These are phyloP conservation scores for Ganoderma lingzhi DNA, from an alignment of 1,284 basidiomycete genomes.

Conservation along the genomic window DNA sequence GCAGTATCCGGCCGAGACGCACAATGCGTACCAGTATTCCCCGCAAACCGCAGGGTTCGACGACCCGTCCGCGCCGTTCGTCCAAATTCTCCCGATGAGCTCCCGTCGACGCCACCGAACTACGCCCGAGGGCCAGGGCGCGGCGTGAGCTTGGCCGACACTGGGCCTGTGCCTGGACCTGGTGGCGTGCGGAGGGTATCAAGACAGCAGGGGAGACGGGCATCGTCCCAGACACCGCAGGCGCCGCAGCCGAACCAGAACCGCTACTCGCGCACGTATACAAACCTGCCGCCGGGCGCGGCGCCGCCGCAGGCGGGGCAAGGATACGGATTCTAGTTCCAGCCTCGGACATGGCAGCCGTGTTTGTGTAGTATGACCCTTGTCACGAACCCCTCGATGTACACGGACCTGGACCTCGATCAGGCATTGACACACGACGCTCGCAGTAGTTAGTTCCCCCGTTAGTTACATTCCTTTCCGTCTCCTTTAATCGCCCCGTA, in stretches of 20 bases:
- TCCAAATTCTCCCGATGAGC: constrained; percentile 47
- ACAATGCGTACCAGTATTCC: constrained; percentile 56
- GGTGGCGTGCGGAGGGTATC: constrained; percentile 80
- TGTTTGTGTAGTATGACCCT: constrained; percentile 22
- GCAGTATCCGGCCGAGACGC: constrained; percentile 58
- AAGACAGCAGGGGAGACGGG: constrained; percentile 56
- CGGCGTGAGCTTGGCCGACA: constrained; percentile 73
- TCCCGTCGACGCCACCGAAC: constrained; percentile 30
- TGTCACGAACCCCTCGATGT: constrained; percentile 29
- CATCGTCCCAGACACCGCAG: constrained; percentile 65
- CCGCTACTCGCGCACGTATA: constrained; percentile 68
- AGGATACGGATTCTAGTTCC: constrained; percentile 38
- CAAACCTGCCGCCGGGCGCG: constrained; percentile 74
- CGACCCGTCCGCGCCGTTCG: constrained; percentile 46
- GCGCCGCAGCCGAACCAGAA: constrained; percentile 66
- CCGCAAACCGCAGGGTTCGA: constrained; percentile 48
- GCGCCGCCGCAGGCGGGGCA: constrained; percentile 65
- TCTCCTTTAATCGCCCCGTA: neutral
- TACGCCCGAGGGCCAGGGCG: constrained; percentile 53
- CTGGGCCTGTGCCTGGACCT: constrained; percentile 80
- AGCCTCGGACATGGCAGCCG: neutral
- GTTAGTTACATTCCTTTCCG: constrained; percentile 20
- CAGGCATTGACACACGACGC: constrained; percentile 17
- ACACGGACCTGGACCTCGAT: constrained; percentile 31
- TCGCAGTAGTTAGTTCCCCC: constrained; percentile 17